Evolutionary conservation across 2,329 filamentous ascomycete species (phyloP), one percentile per base, ranked within the genome.

Genomic region (Venturia oleaginea): DNA sequence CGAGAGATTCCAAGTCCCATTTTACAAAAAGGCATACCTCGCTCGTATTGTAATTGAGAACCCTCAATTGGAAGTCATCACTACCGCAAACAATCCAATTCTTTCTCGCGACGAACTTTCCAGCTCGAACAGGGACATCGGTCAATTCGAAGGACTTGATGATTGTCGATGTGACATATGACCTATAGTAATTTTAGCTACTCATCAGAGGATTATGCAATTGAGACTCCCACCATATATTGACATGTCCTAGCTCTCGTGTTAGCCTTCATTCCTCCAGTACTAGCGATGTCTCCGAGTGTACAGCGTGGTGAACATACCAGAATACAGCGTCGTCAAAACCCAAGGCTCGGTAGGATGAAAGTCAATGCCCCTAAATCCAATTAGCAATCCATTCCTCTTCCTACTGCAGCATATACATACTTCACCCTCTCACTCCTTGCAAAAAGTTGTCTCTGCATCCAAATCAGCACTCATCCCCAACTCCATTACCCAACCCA

Each of bases 91-190:
- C 91, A 71, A 96, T 95, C 94, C 94, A 99, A 79, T 97, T 99
- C 86, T 99, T 99, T 72, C 94, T 86, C 70, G 94, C 91, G 73
- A 99, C 86, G 77, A 99, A 99, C 71, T 94, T 90, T 73, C 94
- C 94, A 67, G 94, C 94, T 77, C 94, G 90, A 66, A 99, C 93
- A 68, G 94, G 94, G 40, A 99, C 94, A 83, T 99, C 94, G 75
- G 93, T 97, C 69, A 97, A 87, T 80, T 99, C 94, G 77, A 99
- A 99, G 4, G 93, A 97, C 83, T 97, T 97, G 79, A 99, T 91
- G 68, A 97, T 92, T 68, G 92, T 89, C 78, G 86, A 68, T 67
- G 43, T 54, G 46, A 37, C 22, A 32, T 27, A 32, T 59, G 30
- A 48, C 38, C 38, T 40, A 17, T 40, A 15, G 38, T 40, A 40